A percentile compares a stretch with the other conserved stretches of the same genome.
phyloP scores from a whole-genome alignment of 371 early-diverging fungal species.

The Mucor racemosus region DNA sequence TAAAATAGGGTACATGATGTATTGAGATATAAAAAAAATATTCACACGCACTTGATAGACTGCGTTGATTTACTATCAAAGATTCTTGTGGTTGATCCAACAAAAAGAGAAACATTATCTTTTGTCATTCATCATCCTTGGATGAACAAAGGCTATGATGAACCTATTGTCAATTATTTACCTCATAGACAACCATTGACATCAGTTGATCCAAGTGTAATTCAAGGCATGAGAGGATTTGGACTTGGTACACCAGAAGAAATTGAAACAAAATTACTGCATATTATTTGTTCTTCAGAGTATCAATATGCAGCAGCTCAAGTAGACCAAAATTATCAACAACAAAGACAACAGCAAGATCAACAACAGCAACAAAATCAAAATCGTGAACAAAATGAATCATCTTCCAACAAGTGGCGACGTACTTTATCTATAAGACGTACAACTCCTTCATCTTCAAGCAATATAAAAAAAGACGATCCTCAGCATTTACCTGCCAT shows the following conservation, averaged over 20 bases:
- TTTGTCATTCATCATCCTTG: conserved; percentile 70
- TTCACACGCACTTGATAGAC: neutral
- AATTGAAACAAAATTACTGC: conserved; percentile 34
- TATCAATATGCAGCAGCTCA: conserved; percentile 43
- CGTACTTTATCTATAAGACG: conserved; percentile 13
- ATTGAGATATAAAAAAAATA: neutral
- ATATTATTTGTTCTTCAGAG: conserved; percentile 33
- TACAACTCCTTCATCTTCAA: neutral
- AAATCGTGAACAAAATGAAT: neutral
- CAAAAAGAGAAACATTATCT: conserved; percentile 61
- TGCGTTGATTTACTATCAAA: conserved; percentile 69
- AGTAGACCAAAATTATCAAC: conserved; percentile 38
- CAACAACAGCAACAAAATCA: conserved; percentile 7
- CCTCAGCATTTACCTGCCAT: conserved; percentile 47
- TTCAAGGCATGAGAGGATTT: conserved; percentile 55
- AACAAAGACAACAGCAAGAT: neutral
- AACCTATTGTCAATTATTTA: conserved; percentile 35
- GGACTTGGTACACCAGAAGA: conserved; percentile 42
- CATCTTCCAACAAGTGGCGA: neutral
- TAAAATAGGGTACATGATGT: neutral
- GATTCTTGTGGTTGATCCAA: conserved; percentile 68
- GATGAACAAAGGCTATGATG: conserved; percentile 72
- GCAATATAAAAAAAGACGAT: conserved; percentile 27
- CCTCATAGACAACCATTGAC: conserved; percentile 43
- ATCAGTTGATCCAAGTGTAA: conserved; percentile 40